Evolutionary conservation across 2,329 filamentous ascomycete species (phyloP).

Genomic region (Xylariaceae sp.): DNA sequence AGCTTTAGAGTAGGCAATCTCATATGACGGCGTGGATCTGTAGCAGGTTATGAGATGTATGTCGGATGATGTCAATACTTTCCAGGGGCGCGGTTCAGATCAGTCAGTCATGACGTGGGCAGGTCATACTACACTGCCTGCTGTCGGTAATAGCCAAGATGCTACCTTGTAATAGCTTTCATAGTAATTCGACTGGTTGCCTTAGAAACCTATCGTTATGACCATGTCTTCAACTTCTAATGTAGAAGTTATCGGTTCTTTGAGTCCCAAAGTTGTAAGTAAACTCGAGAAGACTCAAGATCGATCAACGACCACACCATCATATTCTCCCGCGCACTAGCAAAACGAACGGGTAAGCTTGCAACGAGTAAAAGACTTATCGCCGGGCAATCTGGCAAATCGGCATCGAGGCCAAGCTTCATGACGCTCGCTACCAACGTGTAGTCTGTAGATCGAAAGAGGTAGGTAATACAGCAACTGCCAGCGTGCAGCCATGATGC

Average conservation of each 20-base stretch:
- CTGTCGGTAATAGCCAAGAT: not conserved
- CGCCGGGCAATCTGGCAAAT: not conserved
- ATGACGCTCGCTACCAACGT: not conserved
- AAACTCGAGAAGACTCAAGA: no score
- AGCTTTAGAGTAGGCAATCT: no score
- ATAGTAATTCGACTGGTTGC: no score
- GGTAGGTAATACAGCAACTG: not conserved
- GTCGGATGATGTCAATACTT: constrained; percentile 16
- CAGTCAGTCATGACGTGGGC: not conserved
- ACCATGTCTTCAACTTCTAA: no score
- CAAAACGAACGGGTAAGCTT: not conserved
- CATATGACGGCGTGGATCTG: not conserved
- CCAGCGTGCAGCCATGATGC: not conserved
- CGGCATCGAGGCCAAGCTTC: not conserved
- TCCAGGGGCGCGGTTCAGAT: not conserved
- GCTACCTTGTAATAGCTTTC: not conserved
- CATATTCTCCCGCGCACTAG: not conserved
- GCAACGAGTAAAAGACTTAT: not conserved
- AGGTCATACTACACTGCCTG: constrained; percentile 12
- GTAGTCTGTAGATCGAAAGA: not conserved
- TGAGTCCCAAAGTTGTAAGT: no score
- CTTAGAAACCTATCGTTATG: no score
- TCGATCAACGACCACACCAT: no score
- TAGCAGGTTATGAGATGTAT: constrained; percentile 1
- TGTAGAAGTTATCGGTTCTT: no score